These are phyloP conservation scores for Cucumis hystrix DNA, from an alignment of 306 rosid genomes.

Conservation along the genomic window DNA sequence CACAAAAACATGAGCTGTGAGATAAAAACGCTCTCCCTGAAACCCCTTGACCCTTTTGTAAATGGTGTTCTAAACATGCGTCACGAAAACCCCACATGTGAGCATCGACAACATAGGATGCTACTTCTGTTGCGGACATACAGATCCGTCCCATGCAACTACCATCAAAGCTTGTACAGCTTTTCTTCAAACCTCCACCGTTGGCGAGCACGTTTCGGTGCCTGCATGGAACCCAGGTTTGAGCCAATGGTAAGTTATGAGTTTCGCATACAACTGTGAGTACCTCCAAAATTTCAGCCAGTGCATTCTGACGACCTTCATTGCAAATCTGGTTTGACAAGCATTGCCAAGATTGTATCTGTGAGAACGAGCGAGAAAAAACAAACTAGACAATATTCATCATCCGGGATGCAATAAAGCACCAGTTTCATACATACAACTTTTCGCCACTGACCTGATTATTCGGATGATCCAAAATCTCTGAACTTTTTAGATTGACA, in stretches of 20 bases:
- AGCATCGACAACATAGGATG: constrained; percentile 64
- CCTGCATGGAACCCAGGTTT: constrained; percentile 96
- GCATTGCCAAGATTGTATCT: constrained; percentile 70
- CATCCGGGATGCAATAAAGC: background rate
- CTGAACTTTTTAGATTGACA: constrained; percentile 63
- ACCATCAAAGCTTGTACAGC: constrained; percentile 69
- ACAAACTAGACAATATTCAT: constrained; percentile 23
- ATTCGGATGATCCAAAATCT: constrained; percentile 50
- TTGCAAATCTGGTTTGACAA: constrained; percentile 76
- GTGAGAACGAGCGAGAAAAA: constrained; percentile 37
- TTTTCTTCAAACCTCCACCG: constrained; percentile 74
- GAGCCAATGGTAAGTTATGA: constrained; percentile 75
- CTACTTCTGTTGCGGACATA: constrained; percentile 78
- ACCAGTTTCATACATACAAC: background rate
- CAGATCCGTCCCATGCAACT: constrained; percentile 72
- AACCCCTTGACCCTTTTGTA: constrained; percentile 89
- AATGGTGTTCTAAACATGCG: constrained; percentile 85
- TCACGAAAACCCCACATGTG: constrained; percentile 74
- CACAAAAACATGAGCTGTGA: constrained; percentile 48
- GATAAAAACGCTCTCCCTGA: constrained; percentile 72
- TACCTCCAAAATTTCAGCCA: constrained; percentile 73
- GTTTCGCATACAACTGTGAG: constrained; percentile 72
- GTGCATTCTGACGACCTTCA: constrained; percentile 63
- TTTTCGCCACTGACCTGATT: constrained; percentile 38
- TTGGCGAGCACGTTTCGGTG: constrained; percentile 64